Base-by-base conservation (phyloP, 371 early-diverging fungal species). In the Lichtheimia ramosa region DNA sequence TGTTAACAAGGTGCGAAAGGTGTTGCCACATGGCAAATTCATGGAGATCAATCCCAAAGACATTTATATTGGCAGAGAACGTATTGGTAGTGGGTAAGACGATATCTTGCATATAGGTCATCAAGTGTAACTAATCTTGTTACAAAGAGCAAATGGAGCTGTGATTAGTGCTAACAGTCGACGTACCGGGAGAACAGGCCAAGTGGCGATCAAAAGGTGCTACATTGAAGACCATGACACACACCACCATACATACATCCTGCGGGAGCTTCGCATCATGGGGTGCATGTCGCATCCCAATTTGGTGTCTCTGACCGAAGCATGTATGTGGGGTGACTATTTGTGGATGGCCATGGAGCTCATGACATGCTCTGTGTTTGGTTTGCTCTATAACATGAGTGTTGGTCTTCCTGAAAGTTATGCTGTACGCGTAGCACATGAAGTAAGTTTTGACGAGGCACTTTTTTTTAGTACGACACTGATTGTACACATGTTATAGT, bases 271-370 rank as follows among this genome's bases (percentile, higher is more conserved):
- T 13, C 70, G 75, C 54, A 79, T 79, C 58, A 79, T 79, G 80
- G 77, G 77, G 8, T 70, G 71, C 51, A 53, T 76, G 6, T 61
- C 58, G 16, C 77, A 76, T 50, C 70, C 63, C 7, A 76, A 76
- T 52, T 27, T 79, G 15, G 66, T 76, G 53, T 65, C 68, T 34
- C 64, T 79, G 3, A 63, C 56, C 23, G 80, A 79, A 63, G 76
- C 77, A 13, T 59, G 65, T 51, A 51, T 79, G 21, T 74, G 66
- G 67, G 70, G 66, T 20, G 77, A 79, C 60, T 60, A 79, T 70
- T 63, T 76, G 20, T 79, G 76, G 76, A 76, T 79, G 73, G 70
- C 73, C 46, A 79, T 79, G 80, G 80, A 79, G 46, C 56, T 79
- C 15, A 74, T 79, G 80, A 61, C 70, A 18, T 79, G 80, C 51